Evolutionary conservation across 106 monocot genomes (phyloP), one percentile per base, ranked within the genome.

Genomic region (Apostasia ramifera): DNA sequence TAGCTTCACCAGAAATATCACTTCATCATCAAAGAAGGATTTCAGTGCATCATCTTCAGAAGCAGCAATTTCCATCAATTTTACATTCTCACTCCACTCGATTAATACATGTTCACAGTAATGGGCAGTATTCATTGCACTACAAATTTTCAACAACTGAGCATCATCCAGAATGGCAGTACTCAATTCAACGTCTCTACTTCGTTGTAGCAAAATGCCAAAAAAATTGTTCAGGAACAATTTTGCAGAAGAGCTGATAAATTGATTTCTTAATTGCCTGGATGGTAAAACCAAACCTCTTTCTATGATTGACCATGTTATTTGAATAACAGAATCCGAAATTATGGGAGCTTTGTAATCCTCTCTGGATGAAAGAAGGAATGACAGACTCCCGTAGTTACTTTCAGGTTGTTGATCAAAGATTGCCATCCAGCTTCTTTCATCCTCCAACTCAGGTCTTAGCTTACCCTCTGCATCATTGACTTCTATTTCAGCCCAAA

Each of bases 401-500:
- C 62, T 7, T 59, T 53, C 7, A 64, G 4, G 37, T 58, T 83
- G 76, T 42, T 73, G 10, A 44, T 46, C 49, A 47, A 46, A 48
- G 53, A 50, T 57, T 68, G 59, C 76, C 37, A 55, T 71, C 91
- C 91, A 92, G 59, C 13, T 72, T 73, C 8, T 74, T 55, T 83
- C 85, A 74, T 80, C 71, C 4, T 82, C 85, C 68, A 83, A 62
- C 59, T 82, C 78, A 63, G 71, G 61, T 62, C 67, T 83, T 40
- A 92, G 69, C 26, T 81, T 88, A 41, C 75, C 71, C 52, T 80
- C 61, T 9, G 82, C 87, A 78, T 76, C 77, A 14, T 67, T 78
- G 2, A 88, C 78, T 63, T 92, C 91, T 49, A 88, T 78, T 12
- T 81, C 57, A 12, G 85, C 82, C 88, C 91, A 92, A 26, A 83